Evolutionary conservation across 2,329 filamentous ascomycete species (phyloP), one percentile per base, ranked within the genome.

Genomic region (Phialophora macrospora): DNA sequence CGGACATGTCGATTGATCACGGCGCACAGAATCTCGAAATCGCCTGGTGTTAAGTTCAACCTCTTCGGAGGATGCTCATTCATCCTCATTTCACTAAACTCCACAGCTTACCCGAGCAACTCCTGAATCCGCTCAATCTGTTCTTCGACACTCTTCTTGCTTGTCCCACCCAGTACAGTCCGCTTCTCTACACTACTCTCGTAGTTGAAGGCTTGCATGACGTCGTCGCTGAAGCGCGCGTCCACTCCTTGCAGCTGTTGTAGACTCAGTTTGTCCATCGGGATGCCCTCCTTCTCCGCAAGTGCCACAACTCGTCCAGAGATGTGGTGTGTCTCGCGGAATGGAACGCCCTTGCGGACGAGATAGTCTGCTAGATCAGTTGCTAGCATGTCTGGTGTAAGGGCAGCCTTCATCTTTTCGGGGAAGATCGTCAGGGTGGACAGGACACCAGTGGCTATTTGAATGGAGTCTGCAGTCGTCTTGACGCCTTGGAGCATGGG

Each of bases 361-460:
- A 82, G 76, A 71, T 82, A 82, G 63, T 82, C 80, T 3, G 80
- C 80, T 60, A 82, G 76, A 67, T 82, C 80, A 41, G 81, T 83
- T 14, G 92, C 92, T 2, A 96, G 85, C 91, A 96, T 95, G 75
- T 91, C 90, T 8, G 90, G 90, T 7, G 91, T 89, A 11, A 97
- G 83, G 0, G 91, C 89, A 20, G 89, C 90, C 67, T 82, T 80
- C 92, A 97, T 96, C 79, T 88, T 89, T 68, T 90, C 87, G 0
- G 90, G 87, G 73, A 86, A 83, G 68, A 90, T 84, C 5, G 81
- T 85, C 11, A 96, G 81, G 0, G 91, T 96, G 0, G 87, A 86
- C 3, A 96, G 82, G 4, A 96, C 89, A 62, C 93, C 90, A 26
- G 90, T 90, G 30, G 91, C 90, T 72, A 96, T 96, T 77, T 90